Conservation (phyloP, 768 basidiomycete genomes). For the Thelephora aurantiotincta region DNA sequence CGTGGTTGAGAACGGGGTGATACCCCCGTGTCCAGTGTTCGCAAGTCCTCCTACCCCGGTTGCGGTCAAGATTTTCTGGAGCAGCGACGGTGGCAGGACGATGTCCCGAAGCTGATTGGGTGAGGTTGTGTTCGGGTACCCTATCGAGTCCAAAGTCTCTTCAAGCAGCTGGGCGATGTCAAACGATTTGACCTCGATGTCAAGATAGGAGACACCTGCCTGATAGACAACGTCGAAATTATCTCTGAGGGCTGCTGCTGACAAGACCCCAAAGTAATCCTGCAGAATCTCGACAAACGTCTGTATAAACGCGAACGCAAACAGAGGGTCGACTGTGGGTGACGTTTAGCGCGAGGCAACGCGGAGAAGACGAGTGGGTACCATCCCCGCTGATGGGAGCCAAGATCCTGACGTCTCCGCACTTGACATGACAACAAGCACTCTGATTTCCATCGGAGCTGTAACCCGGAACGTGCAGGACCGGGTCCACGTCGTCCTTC, state of each 20-base stretch:
- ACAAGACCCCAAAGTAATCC: too few species aligned
- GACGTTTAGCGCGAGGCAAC: too few species aligned
- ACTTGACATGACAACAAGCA: slow-evolving; percentile 73
- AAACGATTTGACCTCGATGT: too few species aligned
- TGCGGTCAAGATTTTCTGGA: slow-evolving; percentile 34
- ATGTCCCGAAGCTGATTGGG: slow-evolving; percentile 88
- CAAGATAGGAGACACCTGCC: too few species aligned
- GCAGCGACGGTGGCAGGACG: slow-evolving; percentile 79
- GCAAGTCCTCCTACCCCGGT: slow-evolving; percentile 34
- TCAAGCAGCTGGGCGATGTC: too few species aligned
- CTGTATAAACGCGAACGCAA: slow-evolving; percentile 86
- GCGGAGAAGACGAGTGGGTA: slow-evolving; percentile 16
- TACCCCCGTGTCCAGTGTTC: slow-evolving; percentile 15
- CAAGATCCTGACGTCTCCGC: too few species aligned
- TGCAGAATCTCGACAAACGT: too few species aligned
- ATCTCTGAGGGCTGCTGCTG: too few species aligned
- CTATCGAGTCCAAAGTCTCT: too few species aligned
- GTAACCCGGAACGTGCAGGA: slow-evolving; percentile 48
- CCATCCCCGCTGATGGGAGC: too few species aligned
- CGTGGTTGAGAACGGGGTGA: slow-evolving; percentile 54
- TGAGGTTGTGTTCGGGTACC: too few species aligned
- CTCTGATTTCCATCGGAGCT: slow-evolving; percentile 32
- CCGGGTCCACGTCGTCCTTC: slow-evolving; percentile 51
- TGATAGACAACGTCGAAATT: too few species aligned
- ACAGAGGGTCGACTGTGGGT: slow-evolving; percentile 66